Evolutionary conservation across 2,329 filamentous ascomycete species (phyloP).

Genomic region (Hypocreales sp.): DNA sequence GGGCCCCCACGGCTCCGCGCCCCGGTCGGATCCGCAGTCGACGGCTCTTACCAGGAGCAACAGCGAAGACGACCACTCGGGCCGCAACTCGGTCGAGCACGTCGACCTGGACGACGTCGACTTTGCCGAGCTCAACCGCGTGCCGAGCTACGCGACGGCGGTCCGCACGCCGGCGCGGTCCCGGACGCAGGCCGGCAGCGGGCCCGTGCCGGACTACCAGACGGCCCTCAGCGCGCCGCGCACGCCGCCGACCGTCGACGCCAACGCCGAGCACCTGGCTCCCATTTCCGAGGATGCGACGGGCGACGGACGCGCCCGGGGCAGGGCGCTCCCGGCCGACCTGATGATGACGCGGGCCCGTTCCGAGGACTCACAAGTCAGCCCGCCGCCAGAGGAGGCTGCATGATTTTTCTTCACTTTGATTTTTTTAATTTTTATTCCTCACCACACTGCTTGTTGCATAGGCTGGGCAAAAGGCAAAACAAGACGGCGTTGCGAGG

Average conservation of each 20-base stretch:
- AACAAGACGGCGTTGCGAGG: too few species aligned
- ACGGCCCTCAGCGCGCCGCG: conserved; percentile 40
- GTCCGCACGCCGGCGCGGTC: conserved; percentile 47
- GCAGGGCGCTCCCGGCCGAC: not conserved
- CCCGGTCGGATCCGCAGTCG: conserved; percentile 27
- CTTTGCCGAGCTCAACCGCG: conserved; percentile 51
- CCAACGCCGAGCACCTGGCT: conserved; percentile 11
- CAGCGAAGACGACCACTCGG: conserved; percentile 34
- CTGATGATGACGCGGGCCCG: not conserved
- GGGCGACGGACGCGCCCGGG: conserved; percentile 6
- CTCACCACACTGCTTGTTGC: too few species aligned
- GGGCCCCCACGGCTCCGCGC: conserved; percentile 16
- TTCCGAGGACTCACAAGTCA: not conserved
- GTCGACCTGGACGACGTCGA: conserved; percentile 42
- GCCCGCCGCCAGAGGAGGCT: too few species aligned
- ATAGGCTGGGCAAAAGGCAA: too few species aligned
- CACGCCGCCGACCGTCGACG: conserved; percentile 25
- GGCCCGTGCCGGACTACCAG: conserved; percentile 49
- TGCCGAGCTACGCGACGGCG: conserved; percentile 65
- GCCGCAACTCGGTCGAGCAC: conserved; percentile 40
- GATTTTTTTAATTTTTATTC: too few species aligned
- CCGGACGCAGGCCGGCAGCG: conserved; percentile 29
- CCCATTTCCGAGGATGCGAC: conserved; percentile 16
- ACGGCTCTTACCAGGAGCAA: conserved; percentile 35
- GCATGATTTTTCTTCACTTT: too few species aligned